Base-by-base conservation (phyloP, 768 basidiomycete species). In the Strobilomyces dryophilus region DNA sequence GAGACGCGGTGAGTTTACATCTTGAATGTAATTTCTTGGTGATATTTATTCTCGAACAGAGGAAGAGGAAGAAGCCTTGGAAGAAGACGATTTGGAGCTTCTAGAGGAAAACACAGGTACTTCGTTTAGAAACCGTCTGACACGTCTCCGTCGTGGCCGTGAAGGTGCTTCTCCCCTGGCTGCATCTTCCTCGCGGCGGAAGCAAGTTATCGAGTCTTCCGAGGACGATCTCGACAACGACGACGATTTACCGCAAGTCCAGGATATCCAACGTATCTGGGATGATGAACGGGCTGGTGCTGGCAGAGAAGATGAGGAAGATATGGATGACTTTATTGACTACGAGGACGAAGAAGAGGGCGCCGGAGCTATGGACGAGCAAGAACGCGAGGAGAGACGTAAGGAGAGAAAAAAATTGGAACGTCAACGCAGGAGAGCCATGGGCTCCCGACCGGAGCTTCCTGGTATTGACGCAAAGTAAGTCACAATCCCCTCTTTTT, bases 1-100 rank as follows among this genome's bases (percentile, higher is more conserved):
- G 42, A 80, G 77, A 65, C 73, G 66, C 54, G 77, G 80, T 79
- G 62, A 62, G 76, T 61, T 40, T 46, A 27, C 49, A 40, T 51
- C 27, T 35, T 58, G 27, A 46, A 50, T 53, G 11, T 52, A 31
- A 52, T 48, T 39, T 56, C 40, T 41, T n/a, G 5, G 36, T 51
- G 1, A 49, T 45, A 34, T 55, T 66, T 8, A 57, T 37, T 52
- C 46, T 58, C 20, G 36, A 18, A 52, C 59, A 69, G 75, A 74
- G 62, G 75, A 78, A 57, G 80, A 83, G 54, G 82, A 83, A 50
- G 84, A 88, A 58, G 84, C 57, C 15, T 71, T 98, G 46, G 94
- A 97, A 58, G 97, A 98, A 32, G 77, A 84, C 75, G 78, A 97
- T 77, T 70, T 98, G 59, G 95, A 95, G 64, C 77, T 89, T 4